These are phyloP conservation scores for Liquidambar formosana DNA, from an alignment of 164 flowering plant species.

Conservation along the genomic window DNA sequence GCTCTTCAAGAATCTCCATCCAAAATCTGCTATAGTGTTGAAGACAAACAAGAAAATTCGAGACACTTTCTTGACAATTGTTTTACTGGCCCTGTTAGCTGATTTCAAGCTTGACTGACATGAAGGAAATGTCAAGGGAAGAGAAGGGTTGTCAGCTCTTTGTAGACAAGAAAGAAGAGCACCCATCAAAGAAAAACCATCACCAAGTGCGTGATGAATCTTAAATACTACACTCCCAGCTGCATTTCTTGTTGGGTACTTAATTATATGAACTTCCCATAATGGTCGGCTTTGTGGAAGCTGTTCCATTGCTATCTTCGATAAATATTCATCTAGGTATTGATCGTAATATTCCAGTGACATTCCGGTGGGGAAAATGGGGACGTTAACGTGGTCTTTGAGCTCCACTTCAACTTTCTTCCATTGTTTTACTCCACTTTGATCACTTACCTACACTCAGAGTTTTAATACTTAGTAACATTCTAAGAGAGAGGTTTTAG, in stretches of 20 bases:
- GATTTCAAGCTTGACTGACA: background rate
- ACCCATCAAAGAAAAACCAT: too few relatives aligned
- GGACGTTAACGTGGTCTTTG: too few relatives aligned
- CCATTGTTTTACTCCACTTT: too few relatives aligned
- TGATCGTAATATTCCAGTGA: constrained; percentile 39
- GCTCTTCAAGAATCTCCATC: constrained; percentile 45
- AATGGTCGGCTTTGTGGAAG: too few relatives aligned
- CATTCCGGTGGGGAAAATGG: constrained; percentile 31
- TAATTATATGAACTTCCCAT: too few relatives aligned
- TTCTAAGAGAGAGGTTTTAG: too few relatives aligned
- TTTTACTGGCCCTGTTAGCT: background rate
- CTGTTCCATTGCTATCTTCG: constrained; percentile 37
- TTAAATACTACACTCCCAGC: constrained; percentile 45
- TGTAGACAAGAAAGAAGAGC: too few relatives aligned
- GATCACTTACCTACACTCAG: too few relatives aligned
- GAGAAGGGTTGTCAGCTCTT: too few relatives aligned
- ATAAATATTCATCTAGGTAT: constrained; percentile 33
- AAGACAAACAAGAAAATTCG: constrained; percentile 10
- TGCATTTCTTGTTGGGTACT: constrained; percentile 48
- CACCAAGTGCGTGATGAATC: constrained; percentile 70
- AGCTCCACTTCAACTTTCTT: too few relatives aligned
- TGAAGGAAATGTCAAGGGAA: too few relatives aligned
- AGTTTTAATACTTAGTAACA: too few relatives aligned
- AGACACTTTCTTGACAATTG: constrained; percentile 13
- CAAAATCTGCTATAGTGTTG: constrained; percentile 37